Conservation (phyloP, 768 basidiomycete genomes). For the Auriscalpium vulgare region DNA sequence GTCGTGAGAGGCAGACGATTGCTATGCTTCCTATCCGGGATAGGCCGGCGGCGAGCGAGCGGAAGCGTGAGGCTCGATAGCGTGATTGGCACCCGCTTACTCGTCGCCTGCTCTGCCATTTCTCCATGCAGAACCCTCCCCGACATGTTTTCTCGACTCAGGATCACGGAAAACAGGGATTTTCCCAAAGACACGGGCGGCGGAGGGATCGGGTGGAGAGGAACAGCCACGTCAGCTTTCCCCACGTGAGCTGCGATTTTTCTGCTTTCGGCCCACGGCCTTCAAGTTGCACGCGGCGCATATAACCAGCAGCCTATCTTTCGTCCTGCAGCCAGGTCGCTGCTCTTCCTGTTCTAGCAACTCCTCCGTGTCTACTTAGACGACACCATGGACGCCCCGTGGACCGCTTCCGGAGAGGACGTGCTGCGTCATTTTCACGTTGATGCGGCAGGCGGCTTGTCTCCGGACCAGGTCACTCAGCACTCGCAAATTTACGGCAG, state of each 20-base stretch:
- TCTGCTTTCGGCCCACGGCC: neutral
- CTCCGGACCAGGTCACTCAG: conserved; percentile 54
- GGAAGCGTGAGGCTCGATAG: neutral
- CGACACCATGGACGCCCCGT: conserved; percentile 58
- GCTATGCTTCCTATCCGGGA: too few relatives aligned
- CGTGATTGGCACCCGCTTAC: neutral
- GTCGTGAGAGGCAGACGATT: too few relatives aligned
- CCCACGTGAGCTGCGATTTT: neutral
- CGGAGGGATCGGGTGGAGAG: neutral
- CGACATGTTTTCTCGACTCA: neutral
- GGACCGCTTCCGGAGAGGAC: conserved; percentile 64
- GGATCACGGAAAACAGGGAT: neutral
- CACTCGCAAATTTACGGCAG: conserved; percentile 78
- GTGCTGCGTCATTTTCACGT: conserved; percentile 70
- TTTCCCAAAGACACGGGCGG: neutral
- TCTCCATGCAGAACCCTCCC: neutral
- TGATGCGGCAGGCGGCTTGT: conserved; percentile 54
- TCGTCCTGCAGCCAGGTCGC: neutral
- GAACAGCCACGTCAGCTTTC: conserved; percentile 4
- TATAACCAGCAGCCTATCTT: neutral
- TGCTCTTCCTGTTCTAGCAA: neutral
- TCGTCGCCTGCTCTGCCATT: neutral
- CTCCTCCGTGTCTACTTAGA: neutral
- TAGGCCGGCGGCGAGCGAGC: neutral
- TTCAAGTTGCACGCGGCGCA: neutral